Evolutionary conservation across 2,329 filamentous ascomycete genomes (phyloP), one percentile per base, ranked within the genome.

Genomic region (Fusarium sp.): DNA sequence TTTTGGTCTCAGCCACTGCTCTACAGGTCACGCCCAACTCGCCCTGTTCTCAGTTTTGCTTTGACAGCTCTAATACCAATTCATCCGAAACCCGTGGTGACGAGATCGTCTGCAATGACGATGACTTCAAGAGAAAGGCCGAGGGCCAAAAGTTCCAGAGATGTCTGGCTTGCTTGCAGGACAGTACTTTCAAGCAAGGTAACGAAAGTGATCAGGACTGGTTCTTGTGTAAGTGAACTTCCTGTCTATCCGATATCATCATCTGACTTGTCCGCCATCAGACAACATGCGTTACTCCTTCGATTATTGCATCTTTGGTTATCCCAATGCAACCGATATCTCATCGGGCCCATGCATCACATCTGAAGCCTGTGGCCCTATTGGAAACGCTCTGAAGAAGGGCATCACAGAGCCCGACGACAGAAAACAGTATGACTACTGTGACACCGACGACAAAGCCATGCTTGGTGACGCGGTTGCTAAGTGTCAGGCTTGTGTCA

Each of bases 271-370:
- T 19, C 17, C 20, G 11, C 27, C 3, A 6, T 30, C 20, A 87
- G 85, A 88, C 65, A 87, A 88, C 65, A 72, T 87, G 43, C 79
- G 85, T 64, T 87, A 85, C 71, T 78, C 82, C 14, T 79, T 87
- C 44, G 80, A 83, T 56, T 82, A 82, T 62, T 88, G 85, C 71
- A 69, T 87, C 46, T 84, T 86, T 69, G 83, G 81, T 11, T 85
- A 80, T 57, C 84, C 82, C 15, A 83, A 87, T 63, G 82, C 79
- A 41, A 81, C 81, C 0, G 78, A 74, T 19, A 73, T 82, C 11
- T 78, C 77, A 10, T 82, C 82, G 2, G 82, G 78, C 14, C 85
- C 85, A 1, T 88, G 85, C 73, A 78, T 81, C 39, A 87, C 84
- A 0, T 80, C 80, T 8, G 81, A 79, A 6, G 84, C 85, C 4